Evolutionary conservation across 805 yeast genomes (phyloP).

Genomic region (Kregervanrija pseudodelftensis): DNA sequence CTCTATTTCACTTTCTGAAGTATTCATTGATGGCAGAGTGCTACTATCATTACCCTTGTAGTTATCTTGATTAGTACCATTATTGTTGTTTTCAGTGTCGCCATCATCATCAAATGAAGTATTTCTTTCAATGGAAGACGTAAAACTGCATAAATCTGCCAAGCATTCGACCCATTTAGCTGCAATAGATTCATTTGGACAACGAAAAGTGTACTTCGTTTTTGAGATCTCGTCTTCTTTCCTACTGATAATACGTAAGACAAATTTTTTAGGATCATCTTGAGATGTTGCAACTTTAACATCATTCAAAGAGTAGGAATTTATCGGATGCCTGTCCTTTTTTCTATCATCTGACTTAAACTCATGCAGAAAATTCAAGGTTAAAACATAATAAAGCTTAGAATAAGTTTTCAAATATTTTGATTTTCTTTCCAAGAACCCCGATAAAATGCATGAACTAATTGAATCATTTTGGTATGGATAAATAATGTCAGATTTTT

Average conservation of each 20-base stretch:
- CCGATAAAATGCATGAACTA: constrained; percentile 51
- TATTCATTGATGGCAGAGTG: too few species aligned
- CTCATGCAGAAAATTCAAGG: constrained; percentile 62
- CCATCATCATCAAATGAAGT: constrained; percentile 30
- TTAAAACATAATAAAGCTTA: constrained; percentile 57
- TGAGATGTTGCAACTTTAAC: constrained; percentile 25
- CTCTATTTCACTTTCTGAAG: too few species aligned
- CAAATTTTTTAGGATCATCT: constrained; percentile 32
- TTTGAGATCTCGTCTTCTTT: constrained; percentile 19
- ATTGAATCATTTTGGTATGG: constrained; percentile 46
- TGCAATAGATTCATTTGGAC: constrained; percentile 38
- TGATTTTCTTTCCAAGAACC: constrained; percentile 52
- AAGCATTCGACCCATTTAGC: constrained; percentile 50
- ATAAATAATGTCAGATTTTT: constrained; percentile 43
- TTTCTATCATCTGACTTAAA: constrained; percentile 51
- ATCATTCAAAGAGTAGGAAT: constrained; percentile 34
- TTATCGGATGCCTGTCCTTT: constrained; percentile 41
- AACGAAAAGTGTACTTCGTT: constrained; percentile 32
- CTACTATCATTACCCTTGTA: too few species aligned
- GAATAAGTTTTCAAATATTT: constrained; percentile 55
- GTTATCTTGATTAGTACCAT: too few species aligned
- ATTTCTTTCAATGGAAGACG: constrained; percentile 43
- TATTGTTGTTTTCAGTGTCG: constrained; percentile 3
- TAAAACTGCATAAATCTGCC: constrained; percentile 42
- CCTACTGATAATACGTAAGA: constrained; percentile 29